Conservation (phyloP, 2,329 filamentous ascomycete genomes). For the Curvularia eragrostidis region DNA sequence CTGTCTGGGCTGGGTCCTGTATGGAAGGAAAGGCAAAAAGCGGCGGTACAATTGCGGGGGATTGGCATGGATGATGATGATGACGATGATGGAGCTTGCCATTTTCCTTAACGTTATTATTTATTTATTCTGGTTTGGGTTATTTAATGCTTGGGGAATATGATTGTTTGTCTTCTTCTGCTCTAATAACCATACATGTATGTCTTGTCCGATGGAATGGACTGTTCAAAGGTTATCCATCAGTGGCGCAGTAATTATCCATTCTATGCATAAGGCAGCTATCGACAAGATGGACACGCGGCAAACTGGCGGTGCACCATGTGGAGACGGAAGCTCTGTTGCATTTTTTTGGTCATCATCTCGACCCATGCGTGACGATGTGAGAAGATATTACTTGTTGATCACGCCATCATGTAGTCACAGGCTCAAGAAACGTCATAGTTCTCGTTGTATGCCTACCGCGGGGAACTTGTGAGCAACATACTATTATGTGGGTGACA, state of each 20-base stretch:
- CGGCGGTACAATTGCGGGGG: constrained; percentile 2
- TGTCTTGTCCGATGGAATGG: neutral
- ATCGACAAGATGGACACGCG: neutral
- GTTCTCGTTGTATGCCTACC: neutral
- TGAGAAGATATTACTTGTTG: neutral
- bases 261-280: neutral
- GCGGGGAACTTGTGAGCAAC: neutral
- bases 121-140: constrained; percentile 5
- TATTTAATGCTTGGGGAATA: constrained; percentile 21
- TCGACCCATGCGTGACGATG: no score
- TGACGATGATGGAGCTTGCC: constrained; percentile 1
- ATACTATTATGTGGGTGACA: neutral
- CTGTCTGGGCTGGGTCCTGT: constrained; percentile 12
- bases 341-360: neutral
- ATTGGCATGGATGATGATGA: constrained; percentile 1
- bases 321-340: neutral
- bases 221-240: neutral
- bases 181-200: neutral
- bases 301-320: neutral
- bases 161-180: constrained; percentile 6
- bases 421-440: neutral
- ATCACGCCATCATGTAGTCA: neutral
- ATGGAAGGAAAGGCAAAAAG: constrained; percentile 4
- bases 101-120: neutral
- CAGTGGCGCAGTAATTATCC: neutral